Conservation (phyloP, 2,329 filamentous ascomycete species). For the Aspergillus vadensis region DNA sequence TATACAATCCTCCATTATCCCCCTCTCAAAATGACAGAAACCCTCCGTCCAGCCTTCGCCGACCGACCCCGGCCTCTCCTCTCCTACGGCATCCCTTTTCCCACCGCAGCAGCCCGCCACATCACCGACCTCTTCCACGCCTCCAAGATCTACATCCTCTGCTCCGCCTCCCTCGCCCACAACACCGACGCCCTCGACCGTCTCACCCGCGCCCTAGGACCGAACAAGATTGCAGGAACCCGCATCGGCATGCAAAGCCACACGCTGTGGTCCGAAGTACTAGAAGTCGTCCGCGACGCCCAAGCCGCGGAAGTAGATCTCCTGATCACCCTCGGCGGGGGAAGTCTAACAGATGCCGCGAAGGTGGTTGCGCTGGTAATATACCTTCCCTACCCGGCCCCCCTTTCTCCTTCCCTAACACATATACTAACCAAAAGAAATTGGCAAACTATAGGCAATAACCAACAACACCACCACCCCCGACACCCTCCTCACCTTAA, state of each 20-base stretch:
- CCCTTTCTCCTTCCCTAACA: background rate
- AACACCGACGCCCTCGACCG: constrained; percentile 50
- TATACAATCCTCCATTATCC: background rate
- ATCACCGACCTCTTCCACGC: constrained; percentile 48
- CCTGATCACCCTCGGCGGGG: constrained; percentile 57
- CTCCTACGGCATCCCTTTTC: constrained; percentile 52
- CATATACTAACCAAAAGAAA: background rate
- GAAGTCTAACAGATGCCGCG: constrained; percentile 59
- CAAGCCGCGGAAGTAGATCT: constrained; percentile 47
- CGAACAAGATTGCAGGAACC: constrained; percentile 44
- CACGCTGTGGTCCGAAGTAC: constrained; percentile 56
- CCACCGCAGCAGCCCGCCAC: constrained; percentile 50
- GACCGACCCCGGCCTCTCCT: constrained; percentile 45
- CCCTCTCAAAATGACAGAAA: constrained; percentile 27
- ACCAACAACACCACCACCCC: constrained; percentile 50
- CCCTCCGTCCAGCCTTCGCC: constrained; percentile 40
- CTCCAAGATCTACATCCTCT: constrained; percentile 54
- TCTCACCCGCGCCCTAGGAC: constrained; percentile 46
- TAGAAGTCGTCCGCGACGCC: constrained; percentile 51
- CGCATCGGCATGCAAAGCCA: constrained; percentile 57
- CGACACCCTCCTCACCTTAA: constrained; percentile 44
- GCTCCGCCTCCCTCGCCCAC: constrained; percentile 52
- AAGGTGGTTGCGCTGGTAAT: constrained; percentile 54
- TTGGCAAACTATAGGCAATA: constrained; percentile 35
- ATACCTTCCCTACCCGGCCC: background rate